Evolutionary conservation across 176 grass and related monocot genomes (phyloP).

Genomic region (Juncus effusus): DNA sequence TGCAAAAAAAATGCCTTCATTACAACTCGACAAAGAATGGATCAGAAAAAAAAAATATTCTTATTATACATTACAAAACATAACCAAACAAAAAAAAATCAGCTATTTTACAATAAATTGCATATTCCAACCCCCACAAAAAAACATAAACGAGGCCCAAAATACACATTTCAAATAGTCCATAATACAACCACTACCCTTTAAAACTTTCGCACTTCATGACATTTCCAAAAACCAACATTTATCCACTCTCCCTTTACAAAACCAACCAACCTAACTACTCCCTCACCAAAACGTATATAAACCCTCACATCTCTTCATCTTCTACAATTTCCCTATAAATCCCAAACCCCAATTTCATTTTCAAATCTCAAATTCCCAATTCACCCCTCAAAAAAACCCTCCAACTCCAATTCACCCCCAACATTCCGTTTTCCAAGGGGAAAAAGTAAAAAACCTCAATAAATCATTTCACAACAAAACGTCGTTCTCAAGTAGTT

Average conservation of each 20-base stretch:
- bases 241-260: background rate
- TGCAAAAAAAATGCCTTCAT: conserved; percentile 24
- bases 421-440: background rate
- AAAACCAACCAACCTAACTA: too few relatives aligned
- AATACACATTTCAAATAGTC: background rate
- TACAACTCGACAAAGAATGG: conserved; percentile 73
- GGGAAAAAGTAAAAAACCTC: background rate
- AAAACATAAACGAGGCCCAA: conserved; percentile 7
- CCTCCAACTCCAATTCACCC: background rate
- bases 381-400: conserved; percentile 17
- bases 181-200: background rate
- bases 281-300: too few relatives aligned
- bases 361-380: background rate
- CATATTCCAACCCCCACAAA: conserved; percentile 26
- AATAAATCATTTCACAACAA: background rate
- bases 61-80: conserved; percentile 55
- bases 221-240: background rate
- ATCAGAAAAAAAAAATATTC: conserved; percentile 30
- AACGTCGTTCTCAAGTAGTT: conserved; percentile 51
- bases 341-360: too few relatives aligned
- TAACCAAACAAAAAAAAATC: conserved; percentile 26
- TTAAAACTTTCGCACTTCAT: background rate
- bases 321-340: too few relatives aligned
- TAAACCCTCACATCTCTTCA: too few relatives aligned
- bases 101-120: conserved; percentile 88